These are phyloP conservation scores for Penicillium psychrofluorescens DNA, from an alignment of 495 filamentous ascomycete species.

Conservation along the genomic window DNA sequence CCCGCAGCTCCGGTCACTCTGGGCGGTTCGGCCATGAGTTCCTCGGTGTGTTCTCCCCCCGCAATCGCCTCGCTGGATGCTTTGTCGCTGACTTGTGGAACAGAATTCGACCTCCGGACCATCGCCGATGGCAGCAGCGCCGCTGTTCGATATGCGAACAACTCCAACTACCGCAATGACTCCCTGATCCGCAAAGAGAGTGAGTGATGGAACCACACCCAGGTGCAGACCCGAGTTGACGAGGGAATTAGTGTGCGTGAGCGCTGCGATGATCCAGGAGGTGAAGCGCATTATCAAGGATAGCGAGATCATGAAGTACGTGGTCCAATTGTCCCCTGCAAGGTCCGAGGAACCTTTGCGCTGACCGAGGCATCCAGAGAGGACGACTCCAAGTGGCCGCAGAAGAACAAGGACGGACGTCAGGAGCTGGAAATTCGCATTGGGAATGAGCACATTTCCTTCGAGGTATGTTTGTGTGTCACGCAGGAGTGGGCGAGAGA, in stretches of 20 bases:
- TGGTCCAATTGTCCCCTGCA: neutral
- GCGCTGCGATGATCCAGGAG: constrained; percentile 82
- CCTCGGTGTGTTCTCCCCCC: constrained; percentile 56
- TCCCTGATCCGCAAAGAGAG: constrained; percentile 99
- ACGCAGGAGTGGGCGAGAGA: too few relatives aligned
- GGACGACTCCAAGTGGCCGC: constrained; percentile 98
- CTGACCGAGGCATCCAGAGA: constrained; percentile 52
- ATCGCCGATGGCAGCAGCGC: constrained; percentile 93
- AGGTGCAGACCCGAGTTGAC: constrained; percentile 12
- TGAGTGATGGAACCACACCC: constrained; percentile 40
- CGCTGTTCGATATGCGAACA: constrained; percentile 95
- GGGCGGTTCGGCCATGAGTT: constrained; percentile 99
- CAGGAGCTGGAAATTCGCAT: constrained; percentile 95
- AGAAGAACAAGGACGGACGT: constrained; percentile 97
- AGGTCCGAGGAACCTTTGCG: neutral
- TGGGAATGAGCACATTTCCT: constrained; percentile 95
- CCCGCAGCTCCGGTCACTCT: constrained; percentile 83
- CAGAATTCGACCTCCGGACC: constrained; percentile 95
- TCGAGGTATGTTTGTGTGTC: constrained; percentile 57
- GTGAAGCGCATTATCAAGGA: constrained; percentile 96
- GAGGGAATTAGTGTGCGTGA: constrained; percentile 79
- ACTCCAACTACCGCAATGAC: constrained; percentile 99
- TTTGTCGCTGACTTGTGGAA: constrained; percentile 19
- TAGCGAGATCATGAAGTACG: constrained; percentile 96
- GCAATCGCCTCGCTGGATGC: neutral